Evolutionary conservation across 768 basidiomycete species (phyloP), one percentile per base, ranked within the genome.

Genomic region (Trametes gibbosa): DNA sequence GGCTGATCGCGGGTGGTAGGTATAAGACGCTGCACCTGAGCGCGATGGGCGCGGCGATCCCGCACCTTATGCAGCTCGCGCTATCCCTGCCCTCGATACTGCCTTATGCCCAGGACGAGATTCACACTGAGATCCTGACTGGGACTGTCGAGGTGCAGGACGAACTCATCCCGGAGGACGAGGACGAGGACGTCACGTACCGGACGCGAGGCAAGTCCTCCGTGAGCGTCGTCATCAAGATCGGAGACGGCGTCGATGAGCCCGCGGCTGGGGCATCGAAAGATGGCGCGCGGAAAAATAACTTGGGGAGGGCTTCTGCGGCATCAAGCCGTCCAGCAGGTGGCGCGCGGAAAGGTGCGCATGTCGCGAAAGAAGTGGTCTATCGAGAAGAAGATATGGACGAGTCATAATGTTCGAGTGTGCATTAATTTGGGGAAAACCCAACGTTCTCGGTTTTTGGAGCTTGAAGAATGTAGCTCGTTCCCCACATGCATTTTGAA

Each of bases 31-130:
- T 95, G 32, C 83, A 86, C 70, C 72, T 95, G 43, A 84, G 81
- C 59, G 93, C 90, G 6, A 88, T 95, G 85, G 93, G 92, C 24
- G 93, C 93, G 5, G 92, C 94, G 1, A 94, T 95, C 57, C 92
- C 93, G 2, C 86, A 86, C 65, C 82, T 92, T 23, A 73, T 89
- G 27, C 84, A 84, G 47, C 78, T 96, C 14, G 74, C 81, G 13
- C 80, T 86, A 5, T 86, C 90, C 21, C 77, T 95, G 27, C 89
- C 91, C 0, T 77, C 81, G 2, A 84, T 87, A 48, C 77, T 95
- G 12, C 90, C 91, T 0, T 90, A 83, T 66, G 64, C 82, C 0
- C 70, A 73, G 37, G 81, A 84, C 48, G 87, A 91, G 56, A 82
- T 91, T 5, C 77, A 79, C 41, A 80, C 79, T 23, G 80, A 86